A percentile compares a stretch with the other conserved stretches of the same genome.
phyloP scores from a whole-genome alignment of 164 flowering plant genomes.

The Liquidambar formosana region DNA sequence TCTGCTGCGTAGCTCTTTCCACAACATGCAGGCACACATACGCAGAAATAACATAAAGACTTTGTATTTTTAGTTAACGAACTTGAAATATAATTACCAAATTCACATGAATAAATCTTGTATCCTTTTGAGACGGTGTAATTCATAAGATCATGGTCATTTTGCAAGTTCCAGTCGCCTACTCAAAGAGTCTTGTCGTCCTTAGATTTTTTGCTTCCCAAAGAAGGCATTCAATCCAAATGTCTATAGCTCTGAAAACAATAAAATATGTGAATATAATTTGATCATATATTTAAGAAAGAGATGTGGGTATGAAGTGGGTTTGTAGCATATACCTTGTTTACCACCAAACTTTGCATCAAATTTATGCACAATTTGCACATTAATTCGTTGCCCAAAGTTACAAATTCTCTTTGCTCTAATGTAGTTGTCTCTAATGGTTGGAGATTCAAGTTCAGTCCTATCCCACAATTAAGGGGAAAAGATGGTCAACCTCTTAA shows the following conservation, averaged over 20 bases:
- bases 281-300: no score
- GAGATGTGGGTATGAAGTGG: no score
- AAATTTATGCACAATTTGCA: no score
- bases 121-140: constrained; percentile 56
- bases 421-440: no score
- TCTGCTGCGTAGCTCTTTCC: constrained; percentile 59
- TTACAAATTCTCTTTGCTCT: no score
- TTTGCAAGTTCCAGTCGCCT: constrained; percentile 53
- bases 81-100: constrained; percentile 42
- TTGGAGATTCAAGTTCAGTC: no score
- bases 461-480: no score
- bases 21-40: constrained; percentile 30
- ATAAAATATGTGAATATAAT: no score
- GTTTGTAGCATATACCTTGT: constrained; percentile 55
- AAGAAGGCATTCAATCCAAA: constrained; percentile 67
- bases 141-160: constrained; percentile 50
- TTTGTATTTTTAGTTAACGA: background rate
- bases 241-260: constrained; percentile 48
- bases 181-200: constrained; percentile 24
- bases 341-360: no score
- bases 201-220: constrained; percentile 36
- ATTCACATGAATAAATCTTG: constrained; percentile 60
- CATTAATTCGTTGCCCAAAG: no score
- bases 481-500: no score
- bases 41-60: background rate